These are phyloP conservation scores for Abortiporus biennis DNA, from an alignment of 1,284 basidiomycete genomes.

Conservation along the genomic window DNA sequence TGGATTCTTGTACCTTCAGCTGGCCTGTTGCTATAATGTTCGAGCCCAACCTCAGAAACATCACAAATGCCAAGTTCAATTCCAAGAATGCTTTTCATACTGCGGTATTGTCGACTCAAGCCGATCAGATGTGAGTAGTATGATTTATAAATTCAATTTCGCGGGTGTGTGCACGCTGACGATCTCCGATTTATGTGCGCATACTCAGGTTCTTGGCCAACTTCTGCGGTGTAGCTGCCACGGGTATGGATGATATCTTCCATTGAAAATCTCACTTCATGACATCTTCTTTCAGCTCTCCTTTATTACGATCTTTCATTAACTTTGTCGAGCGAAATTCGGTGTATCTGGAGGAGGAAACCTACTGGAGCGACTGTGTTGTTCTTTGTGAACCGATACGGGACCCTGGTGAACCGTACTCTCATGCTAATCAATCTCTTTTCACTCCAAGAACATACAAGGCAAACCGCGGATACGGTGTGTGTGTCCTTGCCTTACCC, in stretches of 20 bases:
- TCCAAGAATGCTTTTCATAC: background rate
- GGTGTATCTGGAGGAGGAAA: constrained; percentile 15
- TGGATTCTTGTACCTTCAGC: no score
- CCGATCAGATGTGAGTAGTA: background rate
- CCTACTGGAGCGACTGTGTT: constrained; percentile 12
- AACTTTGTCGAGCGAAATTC: constrained; percentile 13
- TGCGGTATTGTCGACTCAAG: background rate
- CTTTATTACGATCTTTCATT: constrained; percentile 16
- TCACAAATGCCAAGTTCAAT: no score
- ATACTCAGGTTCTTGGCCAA: constrained; percentile 4
- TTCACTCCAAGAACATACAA: background rate
- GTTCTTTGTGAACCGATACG: constrained; percentile 16
- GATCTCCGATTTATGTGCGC: no score
- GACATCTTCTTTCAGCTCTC: constrained; percentile 7
- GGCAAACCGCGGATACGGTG: background rate
- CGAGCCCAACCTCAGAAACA: no score
- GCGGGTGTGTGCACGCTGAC: no score
- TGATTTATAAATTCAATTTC: background rate
- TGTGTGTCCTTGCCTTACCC: background rate
- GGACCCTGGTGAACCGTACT: constrained; percentile 10
- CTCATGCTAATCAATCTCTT: constrained; percentile 11
- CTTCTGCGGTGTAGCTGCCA: constrained; percentile 3
- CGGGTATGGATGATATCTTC: background rate
- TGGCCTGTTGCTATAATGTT: no score
- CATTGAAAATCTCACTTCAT: background rate